A percentile compares a stretch with the other conserved stretches of the same genome.
These are phyloP conservation scores for Leishmania gerbilli DNA, from an alignment of 208 protist genomes.

Conservation along the genomic window DNA sequence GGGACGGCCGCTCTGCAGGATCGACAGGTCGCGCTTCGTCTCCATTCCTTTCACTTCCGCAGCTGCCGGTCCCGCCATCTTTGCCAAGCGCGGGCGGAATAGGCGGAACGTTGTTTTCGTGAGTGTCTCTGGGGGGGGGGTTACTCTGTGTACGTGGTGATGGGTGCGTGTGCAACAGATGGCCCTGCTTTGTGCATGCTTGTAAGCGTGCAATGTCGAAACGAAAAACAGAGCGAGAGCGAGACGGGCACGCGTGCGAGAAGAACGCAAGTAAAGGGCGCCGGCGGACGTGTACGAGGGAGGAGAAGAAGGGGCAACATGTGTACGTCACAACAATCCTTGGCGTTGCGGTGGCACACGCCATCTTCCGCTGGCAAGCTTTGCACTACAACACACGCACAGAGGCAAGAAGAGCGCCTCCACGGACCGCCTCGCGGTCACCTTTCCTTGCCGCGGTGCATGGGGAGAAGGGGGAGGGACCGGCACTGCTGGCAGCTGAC, in stretches of 20 bases:
- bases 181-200: background rate
- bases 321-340: background rate
- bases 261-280: background rate
- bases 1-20: conserved; percentile 82
- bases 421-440: background rate
- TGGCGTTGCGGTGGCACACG: background rate
- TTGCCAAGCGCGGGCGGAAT: conserved; percentile 24
- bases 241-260: too few relatives aligned
- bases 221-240: background rate
- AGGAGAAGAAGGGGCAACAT: too few relatives aligned
- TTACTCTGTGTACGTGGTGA: background rate
- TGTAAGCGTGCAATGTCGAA: background rate
- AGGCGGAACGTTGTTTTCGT: conserved; percentile 51
- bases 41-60: conserved; percentile 31
- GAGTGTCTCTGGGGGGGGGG: background rate
- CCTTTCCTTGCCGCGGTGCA: background rate
- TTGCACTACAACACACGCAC: background rate
- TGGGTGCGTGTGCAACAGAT: background rate
- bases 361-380: background rate
- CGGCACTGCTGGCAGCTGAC: background rate
- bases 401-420: background rate
- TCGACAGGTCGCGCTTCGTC: conserved; percentile 75
- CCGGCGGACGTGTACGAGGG: background rate
- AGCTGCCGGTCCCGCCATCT: conserved; percentile 44
- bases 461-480: background rate